A percentile compares a stretch with the other conserved stretches of the same genome.
phyloP scores from a whole-genome alignment of 768 basidiomycete genomes.

The Dioszegia aurantiaca region DNA sequence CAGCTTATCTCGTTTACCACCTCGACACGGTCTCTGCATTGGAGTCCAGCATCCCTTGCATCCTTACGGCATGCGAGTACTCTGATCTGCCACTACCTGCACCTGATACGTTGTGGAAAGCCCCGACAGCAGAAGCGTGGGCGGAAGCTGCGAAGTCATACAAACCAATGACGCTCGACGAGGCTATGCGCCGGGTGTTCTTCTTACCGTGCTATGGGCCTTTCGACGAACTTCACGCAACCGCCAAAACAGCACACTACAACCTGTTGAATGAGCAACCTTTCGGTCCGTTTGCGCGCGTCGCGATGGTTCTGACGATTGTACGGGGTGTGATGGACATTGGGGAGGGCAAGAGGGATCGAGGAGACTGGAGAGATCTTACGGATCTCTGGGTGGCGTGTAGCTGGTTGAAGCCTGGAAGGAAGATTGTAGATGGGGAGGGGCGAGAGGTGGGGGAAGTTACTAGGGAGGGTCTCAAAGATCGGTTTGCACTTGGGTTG shows the following conservation, averaged over 20 bases:
- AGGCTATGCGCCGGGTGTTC: conserved; percentile 48
- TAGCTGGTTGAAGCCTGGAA: conserved; percentile 33
- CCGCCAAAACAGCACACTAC: conserved; percentile 37
- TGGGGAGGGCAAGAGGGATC: conserved; percentile 52
- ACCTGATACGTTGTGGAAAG: conserved; percentile 53
- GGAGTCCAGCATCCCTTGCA: conserved; percentile 50
- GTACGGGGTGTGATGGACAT: conserved; percentile 51
- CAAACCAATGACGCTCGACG: conserved; percentile 42
- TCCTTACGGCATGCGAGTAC: conserved; percentile 45
- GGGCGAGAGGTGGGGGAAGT: conserved; percentile 45
- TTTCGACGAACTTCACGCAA: conserved; percentile 41
- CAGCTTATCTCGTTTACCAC: conserved; percentile 51
- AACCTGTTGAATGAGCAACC: conserved; percentile 41
- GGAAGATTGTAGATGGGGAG: conserved; percentile 35
- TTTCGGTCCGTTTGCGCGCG: conserved; percentile 52
- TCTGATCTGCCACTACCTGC: conserved; percentile 52
- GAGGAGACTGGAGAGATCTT: conserved; percentile 44
- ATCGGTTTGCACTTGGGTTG: conserved; percentile 28
- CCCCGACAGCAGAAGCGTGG: conserved; percentile 50
- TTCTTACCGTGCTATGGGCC: conserved; percentile 42
- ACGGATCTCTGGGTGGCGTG: conserved; percentile 45
- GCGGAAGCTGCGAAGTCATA: conserved; percentile 41
- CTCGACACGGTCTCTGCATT: conserved; percentile 53
- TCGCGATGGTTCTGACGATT: conserved; percentile 50
- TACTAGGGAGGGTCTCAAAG: conserved; percentile 40